A percentile compares a stretch with the other conserved stretches of the same genome.
Conservation (phyloP, 352 stramenopile genomes). For the Globisporangium polare region DNA sequence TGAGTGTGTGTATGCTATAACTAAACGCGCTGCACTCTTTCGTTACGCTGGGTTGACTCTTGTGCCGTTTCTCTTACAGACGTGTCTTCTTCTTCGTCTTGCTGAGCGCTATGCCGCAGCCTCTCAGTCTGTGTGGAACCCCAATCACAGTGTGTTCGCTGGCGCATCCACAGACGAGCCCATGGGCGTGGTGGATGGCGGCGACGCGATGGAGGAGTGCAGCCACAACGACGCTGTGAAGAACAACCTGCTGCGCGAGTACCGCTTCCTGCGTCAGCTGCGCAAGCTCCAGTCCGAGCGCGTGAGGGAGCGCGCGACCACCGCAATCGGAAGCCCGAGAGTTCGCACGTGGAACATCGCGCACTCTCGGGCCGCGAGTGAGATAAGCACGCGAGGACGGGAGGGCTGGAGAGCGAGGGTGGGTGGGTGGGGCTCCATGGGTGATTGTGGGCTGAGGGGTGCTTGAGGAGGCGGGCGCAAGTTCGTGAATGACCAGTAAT, state of each 20-base stretch:
- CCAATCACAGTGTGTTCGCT: not conserved
- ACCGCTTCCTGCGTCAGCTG: slow-evolving; percentile 71
- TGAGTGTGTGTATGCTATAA: too few species aligned
- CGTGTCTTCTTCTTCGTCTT: not conserved
- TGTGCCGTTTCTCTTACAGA: too few species aligned
- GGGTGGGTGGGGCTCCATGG: too few species aligned
- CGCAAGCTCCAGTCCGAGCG: slow-evolving; percentile 68
- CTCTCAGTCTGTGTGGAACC: slow-evolving; percentile 7
- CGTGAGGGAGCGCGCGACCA: slow-evolving; percentile 31
- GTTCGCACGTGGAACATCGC: too few species aligned
- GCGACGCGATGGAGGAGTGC: slow-evolving; percentile 17
- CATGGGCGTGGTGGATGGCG: slow-evolving; percentile 19
- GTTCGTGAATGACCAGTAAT: too few species aligned
- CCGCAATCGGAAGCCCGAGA: too few species aligned
- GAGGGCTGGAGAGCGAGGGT: too few species aligned
- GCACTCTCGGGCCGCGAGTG: too few species aligned
- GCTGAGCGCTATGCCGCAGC: slow-evolving; percentile 1
- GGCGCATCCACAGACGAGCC: not conserved
- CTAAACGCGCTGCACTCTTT: not conserved
- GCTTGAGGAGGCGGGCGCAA: too few species aligned
- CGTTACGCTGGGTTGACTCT: not conserved
- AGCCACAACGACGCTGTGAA: slow-evolving; percentile 37
- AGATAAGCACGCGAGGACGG: too few species aligned
- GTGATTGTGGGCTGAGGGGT: too few species aligned
- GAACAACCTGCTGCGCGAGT: slow-evolving; percentile 65